Percentiles rank a stretch among this genome's conserved stretches.
Evolutionary conservation across 352 stramenopile genomes (phyloP).

Genomic region (Phytophthora pinifolia): DNA sequence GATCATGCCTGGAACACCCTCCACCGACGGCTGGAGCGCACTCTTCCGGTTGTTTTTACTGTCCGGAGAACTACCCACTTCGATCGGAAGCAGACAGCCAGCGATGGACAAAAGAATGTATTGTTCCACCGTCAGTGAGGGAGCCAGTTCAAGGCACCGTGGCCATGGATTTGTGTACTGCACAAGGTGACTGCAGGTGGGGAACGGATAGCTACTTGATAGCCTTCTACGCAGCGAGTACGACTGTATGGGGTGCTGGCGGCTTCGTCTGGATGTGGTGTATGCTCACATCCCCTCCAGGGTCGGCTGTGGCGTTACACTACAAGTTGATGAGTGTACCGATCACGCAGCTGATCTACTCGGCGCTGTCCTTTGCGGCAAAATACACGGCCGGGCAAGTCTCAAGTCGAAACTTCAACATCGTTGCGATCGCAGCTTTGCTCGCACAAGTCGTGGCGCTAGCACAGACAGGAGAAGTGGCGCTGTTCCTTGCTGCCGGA

Average conservation of each 20-base stretch:
- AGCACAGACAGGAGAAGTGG: slow-evolving; percentile 36
- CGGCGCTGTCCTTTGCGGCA: slow-evolving; percentile 29
- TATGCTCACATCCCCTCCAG: slow-evolving; percentile 31
- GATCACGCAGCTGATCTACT: slow-evolving; percentile 36
- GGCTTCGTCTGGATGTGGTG: slow-evolving; percentile 40
- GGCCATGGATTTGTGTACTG: slow-evolving; percentile 49
- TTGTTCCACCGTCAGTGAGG: slow-evolving; percentile 17
- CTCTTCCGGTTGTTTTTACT: slow-evolving; percentile 39
- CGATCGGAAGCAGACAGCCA: slow-evolving; percentile 3
- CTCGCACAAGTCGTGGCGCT: slow-evolving; percentile 42
- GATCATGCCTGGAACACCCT: slow-evolving; percentile 40
- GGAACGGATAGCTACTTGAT: slow-evolving; percentile 15
- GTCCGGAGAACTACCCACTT: slow-evolving; percentile 28
- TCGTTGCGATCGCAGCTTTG: slow-evolving; percentile 37
- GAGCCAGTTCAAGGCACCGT: slow-evolving; percentile 35
- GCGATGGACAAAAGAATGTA: slow-evolving; percentile 22
- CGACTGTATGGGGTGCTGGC: slow-evolving; percentile 28
- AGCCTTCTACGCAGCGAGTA: slow-evolving; percentile 37
- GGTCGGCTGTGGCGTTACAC: slow-evolving; percentile 45
- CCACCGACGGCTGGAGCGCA: not conserved
- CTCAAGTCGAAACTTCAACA: slow-evolving; percentile 34
- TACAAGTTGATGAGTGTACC: slow-evolving; percentile 44
- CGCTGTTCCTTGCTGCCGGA: slow-evolving; percentile 53
- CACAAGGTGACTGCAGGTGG: slow-evolving; percentile 37
- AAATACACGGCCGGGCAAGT: slow-evolving; percentile 36